Base-by-base conservation (phyloP, 2,329 filamentous ascomycete genomes). In the Fusarium stilboides region DNA sequence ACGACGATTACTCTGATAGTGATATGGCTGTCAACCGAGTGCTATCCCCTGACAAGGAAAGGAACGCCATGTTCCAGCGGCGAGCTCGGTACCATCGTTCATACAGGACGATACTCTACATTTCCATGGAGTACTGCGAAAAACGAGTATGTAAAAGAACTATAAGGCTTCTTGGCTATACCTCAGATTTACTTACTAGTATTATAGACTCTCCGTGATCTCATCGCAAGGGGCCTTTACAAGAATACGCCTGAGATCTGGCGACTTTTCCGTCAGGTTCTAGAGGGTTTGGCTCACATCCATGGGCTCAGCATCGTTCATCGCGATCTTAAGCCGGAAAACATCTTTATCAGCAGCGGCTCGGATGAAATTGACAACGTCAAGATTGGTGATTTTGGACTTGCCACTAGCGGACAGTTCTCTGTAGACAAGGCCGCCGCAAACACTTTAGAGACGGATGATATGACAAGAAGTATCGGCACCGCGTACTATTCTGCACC, bases 91-190 rank as follows among this genome's bases (percentile, higher is more conserved):
- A 80, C 42, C 83, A 86, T 57, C 84, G 86, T 43, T 81, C 88
- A 6, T 86, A 88, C 63, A 88, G 88, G 53, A 94, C 92, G 1
- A 91, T 94, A 8, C 85, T 99, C 42, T 99, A 98, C 77, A 98
- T 99, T 57, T 96, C 97, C 64, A 99, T 99, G 96, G 96, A 99
- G 77, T 97, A 98, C 72, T 99, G 96, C 76, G 95, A 98, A 77
- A 96, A 95, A 76, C 89, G 92, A 70, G 89, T 91, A 81, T 78
- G 86, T 80, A 5, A 19, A 6, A 9, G 8, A 15, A 12, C 17
- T 22, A 5, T n/a, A 24, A 6, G 10, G 13, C 5, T 34, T 20
- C 13, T 13, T 19, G 22, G 10, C 2, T 8, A 14, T 14, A 3
- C 2, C 15, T 31, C 5, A 15, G 15, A 20, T 20, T 44, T 62